phyloP scores from a whole-genome alignment of 1,284 basidiomycete species.

The Cerioporus squamosus region DNA sequence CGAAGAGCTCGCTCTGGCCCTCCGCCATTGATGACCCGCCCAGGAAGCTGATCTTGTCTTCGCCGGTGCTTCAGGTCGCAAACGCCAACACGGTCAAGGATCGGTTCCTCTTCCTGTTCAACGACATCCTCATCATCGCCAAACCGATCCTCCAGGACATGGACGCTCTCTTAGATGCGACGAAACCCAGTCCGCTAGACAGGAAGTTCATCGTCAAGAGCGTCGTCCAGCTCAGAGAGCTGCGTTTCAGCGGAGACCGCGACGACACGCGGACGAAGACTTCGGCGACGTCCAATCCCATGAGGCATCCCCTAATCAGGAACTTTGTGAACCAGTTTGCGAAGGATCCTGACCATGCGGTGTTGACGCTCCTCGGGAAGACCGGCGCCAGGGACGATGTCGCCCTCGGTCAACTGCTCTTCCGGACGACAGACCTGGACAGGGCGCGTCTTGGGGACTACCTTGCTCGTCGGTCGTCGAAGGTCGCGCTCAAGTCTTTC shows the following conservation, averaged over 20 bases:
- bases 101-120: constrained; percentile 94
- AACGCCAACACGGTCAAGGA: constrained; percentile 95
- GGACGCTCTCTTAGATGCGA: constrained; percentile 59
- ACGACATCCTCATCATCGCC: constrained; percentile 88
- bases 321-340: constrained; percentile 78
- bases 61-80: constrained; percentile 92
- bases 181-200: constrained; percentile 73
- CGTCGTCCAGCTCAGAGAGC: constrained; percentile 77
- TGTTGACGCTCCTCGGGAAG: constrained; percentile 65
- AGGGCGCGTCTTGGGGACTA: constrained; percentile 84
- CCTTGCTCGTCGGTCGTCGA: constrained; percentile 73
- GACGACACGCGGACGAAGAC: constrained; percentile 55
- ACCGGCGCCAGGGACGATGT: constrained; percentile 61
- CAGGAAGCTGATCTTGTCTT: constrained; percentile 82
- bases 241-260: constrained; percentile 70
- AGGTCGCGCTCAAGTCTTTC: constrained; percentile 80
- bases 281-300: constrained; percentile 39
- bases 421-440: constrained; percentile 86
- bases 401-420: constrained; percentile 81
- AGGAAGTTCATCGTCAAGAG: constrained; percentile 88
- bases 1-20: constrained; percentile 63
- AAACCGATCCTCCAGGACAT: constrained; percentile 71
- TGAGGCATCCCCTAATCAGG: constrained; percentile 63
- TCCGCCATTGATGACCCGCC: constrained; percentile 83
- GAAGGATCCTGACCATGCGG: constrained; percentile 74